Conservation (phyloP, 768 basidiomycete species). For the Trichaptum fuscoviolaceum region DNA sequence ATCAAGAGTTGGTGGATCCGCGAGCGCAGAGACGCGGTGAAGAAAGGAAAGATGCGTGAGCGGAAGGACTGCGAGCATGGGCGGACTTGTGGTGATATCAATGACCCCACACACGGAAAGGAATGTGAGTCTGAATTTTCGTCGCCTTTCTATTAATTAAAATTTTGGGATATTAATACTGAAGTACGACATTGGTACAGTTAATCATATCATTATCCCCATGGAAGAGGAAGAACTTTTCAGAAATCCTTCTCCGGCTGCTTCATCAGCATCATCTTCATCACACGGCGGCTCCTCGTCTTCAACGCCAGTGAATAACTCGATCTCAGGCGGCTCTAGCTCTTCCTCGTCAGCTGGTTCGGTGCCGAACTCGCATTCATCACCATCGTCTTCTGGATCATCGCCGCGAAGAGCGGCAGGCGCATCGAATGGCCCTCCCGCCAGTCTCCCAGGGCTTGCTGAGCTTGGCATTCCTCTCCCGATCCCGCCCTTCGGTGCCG, state of each 20-base stretch:
- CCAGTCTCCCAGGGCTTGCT: background rate
- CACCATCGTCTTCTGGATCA: background rate
- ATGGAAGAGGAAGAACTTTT: background rate
- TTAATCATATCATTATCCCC: conserved; percentile 33
- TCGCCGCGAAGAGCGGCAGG: background rate
- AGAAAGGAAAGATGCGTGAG: conserved; percentile 49
- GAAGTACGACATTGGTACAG: conserved; percentile 16
- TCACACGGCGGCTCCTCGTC: background rate
- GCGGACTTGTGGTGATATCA: conserved; percentile 52
- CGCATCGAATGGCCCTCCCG: background rate
- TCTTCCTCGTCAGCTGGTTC: background rate
- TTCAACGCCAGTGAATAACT: background rate
- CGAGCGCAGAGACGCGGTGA: conserved; percentile 64
- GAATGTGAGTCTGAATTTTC: conserved; percentile 51
- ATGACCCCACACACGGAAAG: conserved; percentile 65
- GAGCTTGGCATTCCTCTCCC: background rate
- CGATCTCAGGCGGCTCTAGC: background rate
- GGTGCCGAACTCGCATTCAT: background rate
- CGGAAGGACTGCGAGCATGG: conserved; percentile 68
- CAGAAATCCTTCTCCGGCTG: background rate
- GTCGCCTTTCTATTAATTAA: conserved; percentile 6
- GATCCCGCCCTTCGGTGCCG: background rate
- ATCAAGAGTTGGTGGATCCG: conserved; percentile 79
- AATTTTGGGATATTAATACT: conserved; percentile 11
- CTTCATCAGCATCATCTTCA: background rate